Evolutionary conservation across 371 early-diverging fungal species (phyloP).

Genomic region (Capniomyces stellatus): DNA sequence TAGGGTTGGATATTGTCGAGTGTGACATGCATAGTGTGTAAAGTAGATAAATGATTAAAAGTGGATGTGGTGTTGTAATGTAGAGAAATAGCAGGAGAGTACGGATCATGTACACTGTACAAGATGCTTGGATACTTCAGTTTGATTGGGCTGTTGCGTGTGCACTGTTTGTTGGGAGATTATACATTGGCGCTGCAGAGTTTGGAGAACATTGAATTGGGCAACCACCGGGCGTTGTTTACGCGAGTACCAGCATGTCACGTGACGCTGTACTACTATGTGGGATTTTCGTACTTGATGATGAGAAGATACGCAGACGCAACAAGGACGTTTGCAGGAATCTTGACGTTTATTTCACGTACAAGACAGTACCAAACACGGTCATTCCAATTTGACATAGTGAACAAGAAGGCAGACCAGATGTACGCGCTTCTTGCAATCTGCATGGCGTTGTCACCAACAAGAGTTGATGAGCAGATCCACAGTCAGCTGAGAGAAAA

Average conservation of each 20-base stretch:
- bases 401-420: constrained; percentile 77
- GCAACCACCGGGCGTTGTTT: constrained; percentile 74
- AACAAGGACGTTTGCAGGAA: constrained; percentile 76
- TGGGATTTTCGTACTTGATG: constrained; percentile 95
- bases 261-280: constrained; percentile 88
- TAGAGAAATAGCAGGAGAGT: constrained; percentile 53
- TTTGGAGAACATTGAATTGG: constrained; percentile 84
- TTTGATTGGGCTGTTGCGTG: constrained; percentile 78
- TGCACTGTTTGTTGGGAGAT: constrained; percentile 87
- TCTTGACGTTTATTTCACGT: constrained; percentile 72
- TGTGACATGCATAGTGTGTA: no score
- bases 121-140: constrained; percentile 94
- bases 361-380: constrained; percentile 86
- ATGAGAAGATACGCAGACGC: constrained; percentile 91
- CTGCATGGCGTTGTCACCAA: constrained; percentile 80
- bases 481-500: constrained; percentile 76
- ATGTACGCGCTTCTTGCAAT: constrained; percentile 87
- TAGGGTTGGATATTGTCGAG: no score
- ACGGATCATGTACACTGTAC: constrained; percentile 62
- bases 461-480: constrained; percentile 78
- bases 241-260: constrained; percentile 89
- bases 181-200: constrained; percentile 84
- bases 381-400: constrained; percentile 80
- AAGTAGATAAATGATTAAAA: no score
- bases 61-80: no score